These are phyloP conservation scores for Fraxinus angustifolia DNA, from an alignment of 305 asterid genomes.

Conservation along the genomic window DNA sequence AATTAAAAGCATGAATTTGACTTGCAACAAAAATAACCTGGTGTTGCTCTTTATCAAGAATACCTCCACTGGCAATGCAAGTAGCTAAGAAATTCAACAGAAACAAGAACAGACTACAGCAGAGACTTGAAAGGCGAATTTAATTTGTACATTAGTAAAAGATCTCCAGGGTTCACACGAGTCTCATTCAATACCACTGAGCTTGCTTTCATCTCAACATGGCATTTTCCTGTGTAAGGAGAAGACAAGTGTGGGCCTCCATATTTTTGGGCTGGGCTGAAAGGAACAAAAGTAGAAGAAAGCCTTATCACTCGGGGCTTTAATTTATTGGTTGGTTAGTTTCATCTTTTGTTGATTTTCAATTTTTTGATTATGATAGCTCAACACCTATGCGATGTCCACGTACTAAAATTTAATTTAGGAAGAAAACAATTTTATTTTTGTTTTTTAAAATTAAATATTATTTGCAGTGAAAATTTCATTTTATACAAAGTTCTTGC, in stretches of 20 bases:
- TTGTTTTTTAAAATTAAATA: not conserved
- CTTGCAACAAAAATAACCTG: conserved; percentile 1
- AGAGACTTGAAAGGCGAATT: conserved; percentile 22
- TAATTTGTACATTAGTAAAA: not conserved
- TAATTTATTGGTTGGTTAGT: conserved; percentile 16
- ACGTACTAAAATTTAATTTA: not conserved
- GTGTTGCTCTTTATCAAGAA: conserved; percentile 20
- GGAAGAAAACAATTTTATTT: not conserved
- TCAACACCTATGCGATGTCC: not conserved
- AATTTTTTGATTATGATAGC: not conserved
- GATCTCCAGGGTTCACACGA: conserved; percentile 31
- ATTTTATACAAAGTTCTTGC: not conserved
- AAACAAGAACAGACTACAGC: not conserved
- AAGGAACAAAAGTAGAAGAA: not conserved
- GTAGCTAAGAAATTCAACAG: not conserved
- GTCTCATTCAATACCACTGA: conserved; percentile 29
- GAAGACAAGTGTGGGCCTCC: conserved; percentile 7
- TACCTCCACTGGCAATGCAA: conserved; percentile 3
- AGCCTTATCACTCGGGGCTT: conserved; percentile 29
- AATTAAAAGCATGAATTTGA: conserved; percentile 19
- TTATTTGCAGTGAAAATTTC: not conserved
- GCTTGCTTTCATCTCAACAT: not conserved
- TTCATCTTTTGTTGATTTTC: not conserved
- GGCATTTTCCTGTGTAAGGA: conserved; percentile 6
- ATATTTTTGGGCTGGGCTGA: conserved; percentile 3